Conservation (phyloP, 768 basidiomycete species). For the Cystobasidium onofrii region DNA sequence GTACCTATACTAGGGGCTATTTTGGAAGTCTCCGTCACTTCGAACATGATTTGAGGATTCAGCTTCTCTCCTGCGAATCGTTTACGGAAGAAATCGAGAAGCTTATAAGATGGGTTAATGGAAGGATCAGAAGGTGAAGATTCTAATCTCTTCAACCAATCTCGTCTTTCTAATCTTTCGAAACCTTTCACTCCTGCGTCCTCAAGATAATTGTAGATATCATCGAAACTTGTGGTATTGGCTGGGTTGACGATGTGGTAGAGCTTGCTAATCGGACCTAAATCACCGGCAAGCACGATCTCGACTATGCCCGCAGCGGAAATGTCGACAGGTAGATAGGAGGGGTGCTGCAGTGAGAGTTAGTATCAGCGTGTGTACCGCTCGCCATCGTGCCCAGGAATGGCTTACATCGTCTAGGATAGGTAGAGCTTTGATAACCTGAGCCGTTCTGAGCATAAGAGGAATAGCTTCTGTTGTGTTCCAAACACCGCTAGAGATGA, state of each 20-base stretch:
- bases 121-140: neutral
- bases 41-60: neutral
- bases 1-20: neutral
- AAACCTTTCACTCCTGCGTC: neutral
- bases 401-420: slow-evolving; percentile 46
- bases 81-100: slow-evolving; percentile 1
- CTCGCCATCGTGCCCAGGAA: slow-evolving; percentile 43
- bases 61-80: neutral
- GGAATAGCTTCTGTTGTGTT: slow-evolving; percentile 53
- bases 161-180: neutral
- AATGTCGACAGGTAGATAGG: slow-evolving; percentile 55
- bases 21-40: neutral
- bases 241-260: neutral
- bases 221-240: neutral
- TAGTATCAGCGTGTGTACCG: neutral
- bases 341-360: slow-evolving; percentile 44
- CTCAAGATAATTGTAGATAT: slow-evolving; percentile 2
- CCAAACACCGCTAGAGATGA: slow-evolving; percentile 50
- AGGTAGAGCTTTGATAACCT: slow-evolving; percentile 45
- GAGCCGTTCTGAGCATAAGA: slow-evolving; percentile 51
- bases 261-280: neutral
- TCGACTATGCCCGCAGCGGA: slow-evolving; percentile 52
- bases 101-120: neutral
- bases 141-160: slow-evolving; percentile 1
- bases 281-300: slow-evolving; percentile 43